A percentile compares a stretch with the other conserved stretches of the same genome.
These are phyloP conservation scores for Sindora glabra DNA, from an alignment of 306 rosid species.

Conservation along the genomic window DNA sequence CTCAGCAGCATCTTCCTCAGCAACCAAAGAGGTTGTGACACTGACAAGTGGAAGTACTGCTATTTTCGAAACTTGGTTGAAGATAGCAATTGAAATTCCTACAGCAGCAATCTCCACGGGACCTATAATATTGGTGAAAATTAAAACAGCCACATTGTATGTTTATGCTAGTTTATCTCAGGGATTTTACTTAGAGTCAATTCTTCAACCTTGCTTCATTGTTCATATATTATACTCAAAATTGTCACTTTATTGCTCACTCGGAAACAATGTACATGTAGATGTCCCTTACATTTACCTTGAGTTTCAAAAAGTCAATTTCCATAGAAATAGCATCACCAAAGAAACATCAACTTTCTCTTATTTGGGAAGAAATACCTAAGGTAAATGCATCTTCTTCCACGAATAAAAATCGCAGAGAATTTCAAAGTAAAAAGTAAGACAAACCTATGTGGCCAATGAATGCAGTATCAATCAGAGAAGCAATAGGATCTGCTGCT, in stretches of 20 bases:
- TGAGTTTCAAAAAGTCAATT: too few relatives aligned
- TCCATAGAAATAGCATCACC: neutral
- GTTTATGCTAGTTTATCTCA: too few relatives aligned
- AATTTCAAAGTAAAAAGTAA: neutral
- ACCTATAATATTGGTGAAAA: slow-evolving; percentile 27
- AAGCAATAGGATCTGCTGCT: slow-evolving; percentile 46
- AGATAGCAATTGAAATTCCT: slow-evolving; percentile 82
- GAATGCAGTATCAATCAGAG: slow-evolving; percentile 36
- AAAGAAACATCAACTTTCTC: neutral
- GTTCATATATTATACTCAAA: neutral
- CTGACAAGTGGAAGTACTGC: slow-evolving; percentile 80
- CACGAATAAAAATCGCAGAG: neutral
- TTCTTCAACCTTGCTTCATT: neutral
- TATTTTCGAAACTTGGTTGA: slow-evolving; percentile 77
- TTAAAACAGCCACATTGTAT: too few relatives aligned
- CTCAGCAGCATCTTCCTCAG: slow-evolving; percentile 64
- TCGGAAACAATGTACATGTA: neutral
- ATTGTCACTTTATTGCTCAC: neutral
- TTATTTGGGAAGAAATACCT: too few relatives aligned
- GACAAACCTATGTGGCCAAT: slow-evolving; percentile 36
- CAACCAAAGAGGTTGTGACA: slow-evolving; percentile 84
- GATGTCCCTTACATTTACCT: too few relatives aligned
- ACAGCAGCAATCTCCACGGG: slow-evolving; percentile 87
- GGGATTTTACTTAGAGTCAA: too few relatives aligned
- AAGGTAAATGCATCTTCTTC: neutral